phyloP scores from a whole-genome alignment of 305 asterid genomes.

The Caryopteris hybrid region DNA sequence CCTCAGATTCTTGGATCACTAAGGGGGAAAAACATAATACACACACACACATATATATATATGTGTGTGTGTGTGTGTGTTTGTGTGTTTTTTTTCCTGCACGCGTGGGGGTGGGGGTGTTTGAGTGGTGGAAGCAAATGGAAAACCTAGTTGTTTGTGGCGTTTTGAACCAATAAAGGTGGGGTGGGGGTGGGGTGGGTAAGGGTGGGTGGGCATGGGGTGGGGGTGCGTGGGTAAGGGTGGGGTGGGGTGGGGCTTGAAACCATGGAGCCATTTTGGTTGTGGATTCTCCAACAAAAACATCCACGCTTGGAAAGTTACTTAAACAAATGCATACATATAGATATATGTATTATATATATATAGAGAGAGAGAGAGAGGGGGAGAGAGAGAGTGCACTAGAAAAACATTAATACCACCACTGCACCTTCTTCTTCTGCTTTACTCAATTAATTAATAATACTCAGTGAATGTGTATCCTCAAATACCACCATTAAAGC shows the following conservation, averaged over 20 bases:
- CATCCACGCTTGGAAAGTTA: slow-evolving; percentile 44
- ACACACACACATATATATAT: neutral
- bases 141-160: slow-evolving; percentile 22
- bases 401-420: slow-evolving; percentile 12
- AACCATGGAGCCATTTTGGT: slow-evolving; percentile 34
- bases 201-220: neutral
- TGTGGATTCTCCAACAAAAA: slow-evolving; percentile 53
- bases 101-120: slow-evolving; percentile 34
- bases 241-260: slow-evolving; percentile 14
- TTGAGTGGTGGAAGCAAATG: slow-evolving; percentile 35
- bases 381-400: too few relatives aligned
- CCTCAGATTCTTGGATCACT: too few relatives aligned
- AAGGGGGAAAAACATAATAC: too few relatives aligned
- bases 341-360: neutral
- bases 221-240: too few relatives aligned
- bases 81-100: neutral
- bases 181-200: neutral
- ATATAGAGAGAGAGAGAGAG: neutral
- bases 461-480: neutral
- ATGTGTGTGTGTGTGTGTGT: neutral
- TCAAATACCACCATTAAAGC: slow-evolving; percentile 31
- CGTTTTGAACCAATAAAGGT: slow-evolving; percentile 3
- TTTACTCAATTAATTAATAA: neutral
- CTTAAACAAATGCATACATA: neutral
- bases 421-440: neutral